Evolutionary conservation across 306 rosid genomes (phyloP), one percentile per base, ranked within the genome.

Genomic region (Quercus dentata): DNA sequence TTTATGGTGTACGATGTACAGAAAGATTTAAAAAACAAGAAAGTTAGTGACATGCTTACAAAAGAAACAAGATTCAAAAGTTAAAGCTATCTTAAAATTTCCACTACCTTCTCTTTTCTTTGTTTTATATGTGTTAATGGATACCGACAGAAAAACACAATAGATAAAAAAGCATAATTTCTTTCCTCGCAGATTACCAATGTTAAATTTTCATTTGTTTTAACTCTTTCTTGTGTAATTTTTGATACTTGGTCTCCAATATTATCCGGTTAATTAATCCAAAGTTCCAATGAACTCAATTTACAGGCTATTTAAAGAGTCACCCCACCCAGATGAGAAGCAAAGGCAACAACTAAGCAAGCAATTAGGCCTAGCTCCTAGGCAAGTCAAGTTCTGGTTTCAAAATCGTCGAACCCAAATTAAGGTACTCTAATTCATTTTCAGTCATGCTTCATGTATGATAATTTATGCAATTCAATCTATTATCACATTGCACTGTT

Each of bases 341-440:
- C 99, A 96, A 76, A 93, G 99, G 76, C 99, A 93, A 72, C 98
- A 93, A 41, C 91, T 96, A 1, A 93, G 98, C 90, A 96, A 93
- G 85, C 91, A 88, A 81, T 56, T 96, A 80, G 99, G 99, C 71
- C 97, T 96, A 70, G 95, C 98, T 73, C 93, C 99, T 0, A 83
- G 98, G 52, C 99, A 96, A 80, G 98, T 96, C 89, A 96, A 96
- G 85, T 96, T 96, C 76, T 96, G 99, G 99, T 96, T 96, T 81
- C 99, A 96, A 83, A 96, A 96, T 82, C 97, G 99, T 79, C 90
- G 99, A 76, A 96, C 99, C 82, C 99, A 96, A 84, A 93, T 96
- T 83, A 96, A 96, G 95, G 99, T 91, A 76, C 13, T 20, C 58
- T 46, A 9, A 31, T 63, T 25, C 18, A 5, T 5, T 27, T 30